Evolutionary conservation across 352 stramenopile species (phyloP).

Genomic region (Pythium rishiriense): DNA sequence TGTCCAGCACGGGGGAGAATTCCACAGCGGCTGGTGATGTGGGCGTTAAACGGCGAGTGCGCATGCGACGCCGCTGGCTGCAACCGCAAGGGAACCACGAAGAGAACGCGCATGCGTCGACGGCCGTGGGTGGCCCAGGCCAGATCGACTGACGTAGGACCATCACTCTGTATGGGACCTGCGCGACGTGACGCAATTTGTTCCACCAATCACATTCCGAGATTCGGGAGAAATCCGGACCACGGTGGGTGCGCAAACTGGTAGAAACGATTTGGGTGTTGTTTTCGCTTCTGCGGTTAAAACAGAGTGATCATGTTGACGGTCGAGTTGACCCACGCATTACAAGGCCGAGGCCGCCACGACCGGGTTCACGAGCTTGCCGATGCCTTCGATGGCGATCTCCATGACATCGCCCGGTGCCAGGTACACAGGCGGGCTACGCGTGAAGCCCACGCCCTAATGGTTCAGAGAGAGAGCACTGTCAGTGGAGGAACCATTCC

Average conservation of each 20-base stretch:
- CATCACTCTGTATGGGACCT: conserved; percentile 27
- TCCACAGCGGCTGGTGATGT: background rate
- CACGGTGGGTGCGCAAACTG: conserved; percentile 11
- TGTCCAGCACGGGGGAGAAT: no score
- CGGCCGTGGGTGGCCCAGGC: background rate
- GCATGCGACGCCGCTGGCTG: background rate
- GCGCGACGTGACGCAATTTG: conserved; percentile 25
- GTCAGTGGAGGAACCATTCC: no score
- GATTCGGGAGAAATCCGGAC: conserved; percentile 12
- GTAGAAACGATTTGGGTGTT: no score
- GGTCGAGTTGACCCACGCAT: conserved; percentile 23
- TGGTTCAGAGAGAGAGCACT: no score
- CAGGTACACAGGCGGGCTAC: conserved; percentile 85
- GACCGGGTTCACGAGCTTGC: conserved; percentile 86
- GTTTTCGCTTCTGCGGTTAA: no score
- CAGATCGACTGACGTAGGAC: conserved; percentile 27
- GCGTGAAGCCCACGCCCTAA: conserved; percentile 85
- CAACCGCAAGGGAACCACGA: background rate
- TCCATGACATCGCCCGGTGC: conserved; percentile 88
- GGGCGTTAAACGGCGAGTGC: background rate
- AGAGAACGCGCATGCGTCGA: conserved; percentile 1
- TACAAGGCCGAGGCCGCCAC: conserved; percentile 66
- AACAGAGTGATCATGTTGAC: background rate
- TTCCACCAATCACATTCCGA: conserved; percentile 21
- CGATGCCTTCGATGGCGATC: conserved; percentile 90